Evolutionary conservation across 768 basidiomycete genomes (phyloP), one percentile per base, ranked within the genome.

Genomic region (Psilocybe tampanensis): DNA sequence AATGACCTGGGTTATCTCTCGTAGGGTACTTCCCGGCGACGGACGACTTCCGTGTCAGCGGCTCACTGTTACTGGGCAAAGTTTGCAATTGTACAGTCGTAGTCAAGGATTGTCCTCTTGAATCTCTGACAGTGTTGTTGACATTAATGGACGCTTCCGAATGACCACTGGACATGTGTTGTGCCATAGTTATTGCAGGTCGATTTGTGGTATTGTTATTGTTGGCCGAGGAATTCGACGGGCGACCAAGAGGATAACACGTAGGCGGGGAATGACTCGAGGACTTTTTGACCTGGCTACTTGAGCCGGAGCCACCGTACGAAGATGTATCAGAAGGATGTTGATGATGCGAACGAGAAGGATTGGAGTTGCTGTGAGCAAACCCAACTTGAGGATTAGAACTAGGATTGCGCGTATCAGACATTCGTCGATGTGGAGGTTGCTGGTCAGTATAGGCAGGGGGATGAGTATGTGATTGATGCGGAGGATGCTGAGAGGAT

Each of bases 331-430:
- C 68, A 39, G 52, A 29, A 41, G 64, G 68, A 53, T 72, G 74
- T 49, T 74, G 70, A 51, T 69, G 71, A n/a, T 66, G 69, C 22
- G 70, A 64, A 15, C 69, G 64, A 23, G 65, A 62, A 26, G 66
- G 58, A 56, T 60, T 59, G 12, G 67, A 51, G 41, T 66, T 55
- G 47, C 60, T 62, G 19, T 55, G 56, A 44, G 48, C 60, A 15
- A 58, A 60, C 23, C 47, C 48, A 47, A 22, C 49, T 15, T 51
- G 33, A 24, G 58, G 57, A 47, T 57, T 60, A 42, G 52, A 43
- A 42, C 52, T 57, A 34, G 68, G 34, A 52, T 64, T 69, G 26
- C 71, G 72, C 47, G 69, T 67, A 43, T 76, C 76, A 13, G 72
- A 66, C 26, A 70, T 63, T 48, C 72, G 72, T 52, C 73, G 68